A percentile compares a stretch with the other conserved stretches of the same genome.
Conservation (phyloP, 805 yeast species). For the Kodamaea fukazawae region DNA sequence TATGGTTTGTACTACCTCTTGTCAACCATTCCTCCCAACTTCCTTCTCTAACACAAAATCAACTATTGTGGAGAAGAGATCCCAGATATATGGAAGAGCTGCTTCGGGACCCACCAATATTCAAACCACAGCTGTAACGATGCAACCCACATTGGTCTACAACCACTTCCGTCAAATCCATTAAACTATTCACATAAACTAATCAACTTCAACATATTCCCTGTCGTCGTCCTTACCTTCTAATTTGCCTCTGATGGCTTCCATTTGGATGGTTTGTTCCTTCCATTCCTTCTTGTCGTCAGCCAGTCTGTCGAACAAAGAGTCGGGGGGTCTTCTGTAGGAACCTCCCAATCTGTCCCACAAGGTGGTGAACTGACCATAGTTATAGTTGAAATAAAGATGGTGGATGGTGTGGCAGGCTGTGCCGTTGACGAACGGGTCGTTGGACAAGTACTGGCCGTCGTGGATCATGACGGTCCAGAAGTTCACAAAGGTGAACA, state of each 20-base stretch:
- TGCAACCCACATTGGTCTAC: too few species aligned
- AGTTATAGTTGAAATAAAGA: conserved; percentile 94
- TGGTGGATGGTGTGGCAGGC: conserved; percentile 99
- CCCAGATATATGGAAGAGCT: too few species aligned
- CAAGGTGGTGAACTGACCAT: conserved; percentile 95
- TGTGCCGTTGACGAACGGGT: conserved; percentile 93
- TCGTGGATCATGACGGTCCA: conserved; percentile 99
- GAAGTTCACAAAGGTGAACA: conserved; percentile 89
- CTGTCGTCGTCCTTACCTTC: conserved; percentile 80
- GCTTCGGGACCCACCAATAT: too few species aligned
- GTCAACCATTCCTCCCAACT: background rate
- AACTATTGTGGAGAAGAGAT: too few species aligned
- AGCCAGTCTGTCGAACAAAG: conserved; percentile 56
- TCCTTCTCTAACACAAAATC: too few species aligned
- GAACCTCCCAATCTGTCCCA: conserved; percentile 97
- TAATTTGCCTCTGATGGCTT: conserved; percentile 69
- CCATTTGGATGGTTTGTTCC: conserved; percentile 71
- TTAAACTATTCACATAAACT: background rate
- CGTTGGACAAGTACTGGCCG: conserved; percentile 91
- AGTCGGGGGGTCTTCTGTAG: conserved; percentile 88
- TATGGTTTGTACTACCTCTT: background rate
- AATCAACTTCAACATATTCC: conserved; percentile 43
- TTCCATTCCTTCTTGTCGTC: conserved; percentile 64
- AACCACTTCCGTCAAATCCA: background rate
- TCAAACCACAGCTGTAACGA: too few species aligned